Percentiles rank a stretch among this genome's conserved stretches.
phyloP scores from a whole-genome alignment of 441 rosid species.

The Populus hybrid region DNA sequence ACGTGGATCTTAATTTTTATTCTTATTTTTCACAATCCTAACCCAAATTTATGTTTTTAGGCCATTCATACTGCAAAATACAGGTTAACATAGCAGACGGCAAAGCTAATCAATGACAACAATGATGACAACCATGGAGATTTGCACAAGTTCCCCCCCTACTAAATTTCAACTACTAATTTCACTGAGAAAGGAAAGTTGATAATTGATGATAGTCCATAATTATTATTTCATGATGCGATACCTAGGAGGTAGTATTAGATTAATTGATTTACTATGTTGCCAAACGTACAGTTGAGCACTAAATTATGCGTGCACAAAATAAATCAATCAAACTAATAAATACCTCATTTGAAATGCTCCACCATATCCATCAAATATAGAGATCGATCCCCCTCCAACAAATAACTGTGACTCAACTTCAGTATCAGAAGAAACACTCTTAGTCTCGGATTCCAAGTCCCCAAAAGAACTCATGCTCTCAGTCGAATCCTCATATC shows the following conservation, averaged over 20 bases:
- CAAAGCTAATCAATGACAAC: not conserved
- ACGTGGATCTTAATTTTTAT: not conserved
- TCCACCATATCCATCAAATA: slow-evolving; percentile 26
- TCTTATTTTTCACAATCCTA: not conserved
- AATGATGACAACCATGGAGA: not conserved
- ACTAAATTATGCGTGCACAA: not conserved
- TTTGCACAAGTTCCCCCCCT: not conserved
- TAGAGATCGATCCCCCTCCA: slow-evolving; percentile 21
- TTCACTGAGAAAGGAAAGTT: not conserved
- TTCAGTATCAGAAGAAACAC: slow-evolving; percentile 50
- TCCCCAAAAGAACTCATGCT: slow-evolving; percentile 76
- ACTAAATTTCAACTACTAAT: not conserved
- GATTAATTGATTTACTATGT: not conserved
- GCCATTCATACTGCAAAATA: not conserved
- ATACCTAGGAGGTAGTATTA: not conserved
- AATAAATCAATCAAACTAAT: not conserved
- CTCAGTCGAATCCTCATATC: slow-evolving; percentile 48
- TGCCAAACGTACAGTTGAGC: not conserved
- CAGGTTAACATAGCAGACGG: not conserved
- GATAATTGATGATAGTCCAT: not conserved
- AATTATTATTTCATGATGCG: not conserved
- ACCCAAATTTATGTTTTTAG: not conserved
- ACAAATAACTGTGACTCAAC: slow-evolving; percentile 49
- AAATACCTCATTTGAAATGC: slow-evolving; percentile 30
- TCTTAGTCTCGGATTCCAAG: slow-evolving; percentile 45